Base-by-base conservation (phyloP, 2,329 filamentous ascomycete species). In the Blastomyces percursus region DNA sequence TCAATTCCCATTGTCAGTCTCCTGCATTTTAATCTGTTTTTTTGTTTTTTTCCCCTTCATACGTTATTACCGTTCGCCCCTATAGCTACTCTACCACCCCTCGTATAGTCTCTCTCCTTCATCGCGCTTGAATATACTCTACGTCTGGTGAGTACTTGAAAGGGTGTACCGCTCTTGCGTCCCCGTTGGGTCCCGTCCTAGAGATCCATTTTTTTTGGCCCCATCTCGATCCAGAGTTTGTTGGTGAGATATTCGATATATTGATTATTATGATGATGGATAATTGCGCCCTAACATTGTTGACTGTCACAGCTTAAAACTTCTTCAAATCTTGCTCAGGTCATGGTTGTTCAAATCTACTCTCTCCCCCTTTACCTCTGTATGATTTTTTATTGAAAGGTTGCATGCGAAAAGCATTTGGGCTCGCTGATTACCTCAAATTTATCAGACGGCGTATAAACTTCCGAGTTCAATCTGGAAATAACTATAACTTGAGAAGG, bases 401-500 rank as follows among this genome's bases (percentile, higher is more conserved):
- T 48, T 59, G 11, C 16, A 46, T 48, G 8, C 54, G 27, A 35
- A 30, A 48, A 27, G 3, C 30, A n/a, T 48, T 42, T 48, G 57
- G 24, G 57, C 57, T 16, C 57, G 50, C 42, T 59, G 57, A 59
- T 35, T 9, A 48, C 24, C 19, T 48, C 8, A 2, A 35, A 11
- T 46, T 48, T n/a, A 4, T 48, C 27, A 48, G 57, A 19, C 27
- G 42, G 27, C 11, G n/a, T 19, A 59, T 35, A 50, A 8, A 48
- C 4, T 7, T 27, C 16, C 14, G 8, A 38, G 11, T 21, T 27
- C 21, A 59, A 46, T 48, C 42, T 16, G 42, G 30, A 59, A 35
- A 59, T 59, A 59, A 59, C n/a, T 32, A 59, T 48, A 59, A 9
- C 24, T 59, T 50, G 40, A 32, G 42, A 27, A 32, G 57, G 27